Conservation (phyloP, 2,329 filamentous ascomycete genomes). For the Colletotrichum tropicicola region DNA sequence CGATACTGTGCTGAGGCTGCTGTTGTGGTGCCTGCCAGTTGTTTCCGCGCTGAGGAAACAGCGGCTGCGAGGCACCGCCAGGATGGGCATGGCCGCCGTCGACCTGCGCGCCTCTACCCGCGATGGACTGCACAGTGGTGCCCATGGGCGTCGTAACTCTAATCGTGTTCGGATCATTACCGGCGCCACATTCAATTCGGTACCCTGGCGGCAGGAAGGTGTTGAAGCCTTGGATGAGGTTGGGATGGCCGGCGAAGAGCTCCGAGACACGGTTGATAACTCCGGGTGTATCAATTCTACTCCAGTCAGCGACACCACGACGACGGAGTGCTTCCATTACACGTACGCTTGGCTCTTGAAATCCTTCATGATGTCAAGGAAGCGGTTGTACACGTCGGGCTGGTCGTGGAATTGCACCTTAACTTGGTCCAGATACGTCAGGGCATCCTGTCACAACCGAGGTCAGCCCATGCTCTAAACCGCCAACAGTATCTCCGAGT, state of each 20-base stretch:
- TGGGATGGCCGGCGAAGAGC: slow-evolving; percentile 94
- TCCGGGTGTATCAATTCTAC: slow-evolving; percentile 91
- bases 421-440: slow-evolving; percentile 97
- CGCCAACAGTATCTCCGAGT: neutral
- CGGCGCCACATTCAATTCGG: slow-evolving; percentile 93
- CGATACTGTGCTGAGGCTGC: slow-evolving; percentile 63
- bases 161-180: slow-evolving; percentile 95
- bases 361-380: slow-evolving; percentile 99
- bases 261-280: slow-evolving; percentile 97
- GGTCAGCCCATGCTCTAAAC: slow-evolving; percentile 6
- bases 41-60: slow-evolving; percentile 56
- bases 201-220: slow-evolving; percentile 97
- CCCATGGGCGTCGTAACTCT: slow-evolving; percentile 97
- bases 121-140: slow-evolving; percentile 93
- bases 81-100: slow-evolving; percentile 50
- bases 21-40: slow-evolving; percentile 60
- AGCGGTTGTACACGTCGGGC: slow-evolving; percentile 95
- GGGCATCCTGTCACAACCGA: slow-evolving; percentile 64
- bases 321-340: slow-evolving; percentile 12
- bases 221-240: slow-evolving; percentile 96
- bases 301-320: slow-evolving; percentile 37
- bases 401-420: slow-evolving; percentile 98
- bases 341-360: slow-evolving; percentile 96
- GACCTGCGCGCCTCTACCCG: slow-evolving; percentile 56
- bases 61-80: slow-evolving; percentile 48